Percentiles rank a stretch among this genome's conserved stretches.
These are phyloP conservation scores for Eutypa lata DNA, from an alignment of 2,329 filamentous ascomycete species.

Conservation along the genomic window DNA sequence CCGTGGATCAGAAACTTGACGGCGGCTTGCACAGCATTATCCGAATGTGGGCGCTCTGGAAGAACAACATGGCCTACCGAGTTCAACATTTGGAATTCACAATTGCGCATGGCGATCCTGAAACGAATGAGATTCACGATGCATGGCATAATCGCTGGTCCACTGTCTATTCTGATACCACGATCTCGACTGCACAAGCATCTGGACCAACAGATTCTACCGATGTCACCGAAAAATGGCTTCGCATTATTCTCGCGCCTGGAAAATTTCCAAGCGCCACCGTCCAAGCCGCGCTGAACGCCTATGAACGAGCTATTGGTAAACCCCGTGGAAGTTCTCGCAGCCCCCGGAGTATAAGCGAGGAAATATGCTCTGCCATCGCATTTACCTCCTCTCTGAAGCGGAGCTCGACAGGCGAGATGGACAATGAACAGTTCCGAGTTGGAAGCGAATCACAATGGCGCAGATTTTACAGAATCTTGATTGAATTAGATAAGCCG, in stretches of 20 bases:
- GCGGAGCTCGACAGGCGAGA: slow-evolving; percentile 57
- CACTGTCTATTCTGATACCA: slow-evolving; percentile 60
- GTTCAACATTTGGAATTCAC: slow-evolving; percentile 72
- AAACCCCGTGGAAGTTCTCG: slow-evolving; percentile 35
- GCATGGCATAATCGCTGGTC: slow-evolving; percentile 71
- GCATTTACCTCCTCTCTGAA: slow-evolving; percentile 65
- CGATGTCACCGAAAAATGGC: slow-evolving; percentile 80
- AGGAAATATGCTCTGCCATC: slow-evolving; percentile 72
- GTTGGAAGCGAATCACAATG: slow-evolving; percentile 77
- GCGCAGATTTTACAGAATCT: slow-evolving; percentile 83
- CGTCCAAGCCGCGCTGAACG: slow-evolving; percentile 76
- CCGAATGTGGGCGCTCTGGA: slow-evolving; percentile 73
- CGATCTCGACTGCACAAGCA: slow-evolving; percentile 50
- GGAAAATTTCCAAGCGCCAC: slow-evolving; percentile 77
- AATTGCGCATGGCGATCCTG: not conserved
- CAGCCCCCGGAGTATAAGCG: slow-evolving; percentile 60
- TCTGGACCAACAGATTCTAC: slow-evolving; percentile 63
- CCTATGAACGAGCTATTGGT: slow-evolving; percentile 69
- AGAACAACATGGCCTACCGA: slow-evolving; percentile 77
- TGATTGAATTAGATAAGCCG: slow-evolving; percentile 82
- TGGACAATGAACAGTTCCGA: slow-evolving; percentile 75
- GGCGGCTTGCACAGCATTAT: slow-evolving; percentile 2
- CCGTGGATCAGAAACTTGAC: slow-evolving; percentile 35
- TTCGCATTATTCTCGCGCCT: slow-evolving; percentile 77
- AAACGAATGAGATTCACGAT: slow-evolving; percentile 55